Evolutionary conservation across 257 asterid genomes (phyloP).

Genomic region (Scutellaria baicalensis): DNA sequence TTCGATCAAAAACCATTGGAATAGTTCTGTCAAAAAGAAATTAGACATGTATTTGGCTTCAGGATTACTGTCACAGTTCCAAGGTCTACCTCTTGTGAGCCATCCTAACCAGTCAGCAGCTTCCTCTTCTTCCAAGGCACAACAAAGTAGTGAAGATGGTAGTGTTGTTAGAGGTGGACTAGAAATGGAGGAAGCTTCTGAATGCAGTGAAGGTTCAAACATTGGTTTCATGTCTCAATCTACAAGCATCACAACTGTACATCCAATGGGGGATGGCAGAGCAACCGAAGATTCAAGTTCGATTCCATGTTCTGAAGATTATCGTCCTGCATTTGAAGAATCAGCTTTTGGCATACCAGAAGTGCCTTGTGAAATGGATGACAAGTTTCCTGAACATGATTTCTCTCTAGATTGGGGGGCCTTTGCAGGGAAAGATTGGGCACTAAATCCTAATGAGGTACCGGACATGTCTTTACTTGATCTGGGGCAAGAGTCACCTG

Average conservation of each 20-base stretch:
- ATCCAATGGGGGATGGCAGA: constrained; percentile 31
- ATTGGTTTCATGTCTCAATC: constrained; percentile 48
- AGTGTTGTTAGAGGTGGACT: constrained; percentile 50
- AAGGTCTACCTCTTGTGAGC: constrained; percentile 47
- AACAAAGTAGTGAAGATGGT: constrained; percentile 69
- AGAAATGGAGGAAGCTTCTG: constrained; percentile 76
- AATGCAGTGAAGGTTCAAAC: constrained; percentile 77
- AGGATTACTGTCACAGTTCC: constrained; percentile 76
- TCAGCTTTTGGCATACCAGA: constrained; percentile 33
- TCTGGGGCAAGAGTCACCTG: constrained; percentile 45
- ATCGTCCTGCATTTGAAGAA: constrained; percentile 38
- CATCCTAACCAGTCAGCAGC: constrained; percentile 41
- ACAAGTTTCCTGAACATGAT: constrained; percentile 46
- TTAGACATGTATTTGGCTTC: constrained; percentile 82
- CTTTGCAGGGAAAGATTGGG: constrained; percentile 59
- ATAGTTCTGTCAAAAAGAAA: constrained; percentile 96
- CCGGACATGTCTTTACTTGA: constrained; percentile 55
- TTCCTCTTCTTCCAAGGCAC: constrained; percentile 61
- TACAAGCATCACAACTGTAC: constrained; percentile 31
- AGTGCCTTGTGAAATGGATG: constrained; percentile 39
- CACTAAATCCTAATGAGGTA: constrained; percentile 46
- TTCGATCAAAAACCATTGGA: constrained; percentile 96
- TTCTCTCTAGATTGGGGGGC: constrained; percentile 51
- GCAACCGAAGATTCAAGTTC: constrained; percentile 41
- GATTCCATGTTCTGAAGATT: constrained; percentile 33